Evolutionary conservation across 1,139 yeast genomes (phyloP).

Genomic region (Pichia sp.): DNA sequence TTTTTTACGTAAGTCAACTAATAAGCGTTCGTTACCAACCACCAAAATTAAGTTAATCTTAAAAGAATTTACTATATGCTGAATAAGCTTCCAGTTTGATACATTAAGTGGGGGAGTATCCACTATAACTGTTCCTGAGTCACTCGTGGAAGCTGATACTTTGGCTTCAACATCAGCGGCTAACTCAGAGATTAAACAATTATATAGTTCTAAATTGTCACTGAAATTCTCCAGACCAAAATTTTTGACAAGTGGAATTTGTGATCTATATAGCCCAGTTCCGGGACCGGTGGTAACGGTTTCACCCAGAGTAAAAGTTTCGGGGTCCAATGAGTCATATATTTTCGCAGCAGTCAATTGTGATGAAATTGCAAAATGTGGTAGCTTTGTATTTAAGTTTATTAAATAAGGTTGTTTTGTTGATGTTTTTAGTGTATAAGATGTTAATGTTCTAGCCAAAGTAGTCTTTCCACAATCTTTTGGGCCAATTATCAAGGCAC

Average conservation of each 20-base stretch:
- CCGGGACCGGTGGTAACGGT: conserved; percentile 86
- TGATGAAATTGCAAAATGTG: conserved; percentile 79
- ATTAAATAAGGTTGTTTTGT: conserved; percentile 57
- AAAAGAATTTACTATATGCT: conserved; percentile 55
- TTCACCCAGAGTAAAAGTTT: conserved; percentile 67
- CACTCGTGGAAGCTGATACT: conserved; percentile 6
- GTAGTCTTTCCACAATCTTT: conserved; percentile 72
- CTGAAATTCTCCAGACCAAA: conserved; percentile 61
- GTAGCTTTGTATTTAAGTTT: conserved; percentile 77
- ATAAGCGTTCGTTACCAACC: conserved; percentile 57
- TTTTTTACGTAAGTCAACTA: conserved; percentile 55
- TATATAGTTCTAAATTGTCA: conserved; percentile 47
- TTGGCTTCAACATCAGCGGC: conserved; percentile 10
- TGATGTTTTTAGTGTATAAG: conserved; percentile 67
- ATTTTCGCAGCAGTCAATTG: conserved; percentile 52
- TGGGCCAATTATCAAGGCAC: conserved; percentile 62
- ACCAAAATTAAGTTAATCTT: conserved; percentile 51
- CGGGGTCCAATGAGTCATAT: conserved; percentile 44
- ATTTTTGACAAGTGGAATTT: conserved; percentile 77
- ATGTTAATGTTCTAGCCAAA: conserved; percentile 56
- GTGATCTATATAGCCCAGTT: conserved; percentile 53
- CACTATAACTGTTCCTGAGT: conserved; percentile 55
- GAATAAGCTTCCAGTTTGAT: conserved; percentile 42
- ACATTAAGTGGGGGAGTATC: conserved; percentile 73
- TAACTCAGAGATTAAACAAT: conserved; percentile 13